Evolutionary conservation across 2,329 filamentous ascomycete genomes (phyloP).

Genomic region (Neophaeococcomyces aloes): DNA sequence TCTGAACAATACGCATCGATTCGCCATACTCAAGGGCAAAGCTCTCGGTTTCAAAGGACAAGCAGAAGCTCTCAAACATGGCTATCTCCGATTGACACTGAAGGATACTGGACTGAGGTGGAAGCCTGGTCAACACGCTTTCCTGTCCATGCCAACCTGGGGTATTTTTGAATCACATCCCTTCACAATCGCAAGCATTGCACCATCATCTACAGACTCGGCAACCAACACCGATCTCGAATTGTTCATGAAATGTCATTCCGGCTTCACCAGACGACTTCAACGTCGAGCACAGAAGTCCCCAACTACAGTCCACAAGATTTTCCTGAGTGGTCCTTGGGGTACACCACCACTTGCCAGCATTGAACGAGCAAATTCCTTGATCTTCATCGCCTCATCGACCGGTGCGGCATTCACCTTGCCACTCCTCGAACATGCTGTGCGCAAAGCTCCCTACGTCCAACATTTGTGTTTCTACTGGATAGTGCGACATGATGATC

Average conservation of each 20-base stretch:
- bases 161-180: conserved; percentile 53
- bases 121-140: conserved; percentile 54
- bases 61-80: conserved; percentile 20
- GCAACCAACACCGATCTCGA: conserved; percentile 34
- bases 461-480: conserved; percentile 15
- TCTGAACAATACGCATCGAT: conserved; percentile 11
- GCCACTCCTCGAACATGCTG: conserved; percentile 27
- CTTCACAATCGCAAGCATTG: conserved; percentile 51
- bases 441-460: conserved; percentile 7
- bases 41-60: conserved; percentile 20
- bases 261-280: conserved; percentile 16
- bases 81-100: conserved; percentile 43
- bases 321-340: conserved; percentile 16
- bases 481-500: conserved; percentile 11
- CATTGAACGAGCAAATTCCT: conserved; percentile 15
- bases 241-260: conserved; percentile 15
- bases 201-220: conserved; percentile 46
- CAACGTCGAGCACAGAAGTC: conserved; percentile 11
- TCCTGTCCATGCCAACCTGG: conserved; percentile 48
- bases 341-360: conserved; percentile 28
- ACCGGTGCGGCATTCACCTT: conserved; percentile 49
- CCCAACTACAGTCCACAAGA: not conserved
- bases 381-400: conserved; percentile 14
- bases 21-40: conserved; percentile 7
- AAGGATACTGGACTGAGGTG: conserved; percentile 46